phyloP scores from a whole-genome alignment of 208 protist genomes.

The Leishmania gerbilli region DNA sequence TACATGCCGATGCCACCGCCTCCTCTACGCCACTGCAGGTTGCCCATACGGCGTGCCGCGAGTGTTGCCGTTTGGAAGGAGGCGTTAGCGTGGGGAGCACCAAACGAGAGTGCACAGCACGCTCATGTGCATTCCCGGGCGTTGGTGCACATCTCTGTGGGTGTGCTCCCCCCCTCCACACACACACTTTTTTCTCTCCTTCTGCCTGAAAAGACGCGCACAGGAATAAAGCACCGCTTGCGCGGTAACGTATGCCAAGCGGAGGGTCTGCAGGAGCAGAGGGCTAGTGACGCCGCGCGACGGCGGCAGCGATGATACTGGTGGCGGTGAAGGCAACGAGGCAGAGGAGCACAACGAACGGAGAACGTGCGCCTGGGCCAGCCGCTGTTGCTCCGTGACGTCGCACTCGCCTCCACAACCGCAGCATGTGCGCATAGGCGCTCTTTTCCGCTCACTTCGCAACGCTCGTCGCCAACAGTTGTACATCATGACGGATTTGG shows the following conservation, averaged over 20 bases:
- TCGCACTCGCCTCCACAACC: not conserved
- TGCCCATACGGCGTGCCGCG: not conserved
- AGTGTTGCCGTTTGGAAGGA: not conserved
- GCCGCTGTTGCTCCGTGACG: conserved; percentile 31
- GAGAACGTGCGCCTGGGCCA: conserved; percentile 49
- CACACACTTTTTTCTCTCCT: not conserved
- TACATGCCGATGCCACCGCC: not conserved
- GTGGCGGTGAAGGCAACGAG: conserved; percentile 3
- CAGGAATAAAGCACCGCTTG: not conserved
- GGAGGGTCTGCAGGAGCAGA: not conserved
- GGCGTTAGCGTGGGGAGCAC: not conserved
- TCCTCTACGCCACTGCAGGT: not conserved
- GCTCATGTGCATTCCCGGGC: not conserved
- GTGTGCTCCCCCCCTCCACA: not conserved
- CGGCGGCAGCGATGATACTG: not conserved
- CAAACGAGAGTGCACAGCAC: not conserved
- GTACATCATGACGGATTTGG: not conserved
- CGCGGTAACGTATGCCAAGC: not conserved
- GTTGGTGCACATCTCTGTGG: not conserved
- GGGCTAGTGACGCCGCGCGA: not conserved
- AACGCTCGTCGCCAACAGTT: not conserved
- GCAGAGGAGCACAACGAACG: not conserved
- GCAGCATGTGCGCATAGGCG: not conserved
- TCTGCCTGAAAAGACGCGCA: not conserved
- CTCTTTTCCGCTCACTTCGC: not conserved